These are phyloP conservation scores for Lantana camara DNA, from an alignment of 257 asterid species.

Conservation along the genomic window DNA sequence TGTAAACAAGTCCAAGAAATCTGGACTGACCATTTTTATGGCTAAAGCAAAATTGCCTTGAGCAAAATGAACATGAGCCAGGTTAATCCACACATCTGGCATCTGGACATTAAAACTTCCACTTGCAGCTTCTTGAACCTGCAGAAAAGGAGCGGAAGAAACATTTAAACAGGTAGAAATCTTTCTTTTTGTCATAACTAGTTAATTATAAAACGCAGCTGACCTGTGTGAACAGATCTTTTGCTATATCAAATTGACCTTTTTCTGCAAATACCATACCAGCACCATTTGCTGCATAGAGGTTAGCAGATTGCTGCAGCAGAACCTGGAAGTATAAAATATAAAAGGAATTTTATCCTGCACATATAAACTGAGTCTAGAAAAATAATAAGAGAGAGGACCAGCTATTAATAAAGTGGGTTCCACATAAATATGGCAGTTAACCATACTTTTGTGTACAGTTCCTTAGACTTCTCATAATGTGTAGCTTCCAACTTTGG, in stretches of 20 bases:
- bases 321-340: constrained; percentile 66
- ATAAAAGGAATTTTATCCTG: constrained; percentile 17
- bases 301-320: constrained; percentile 77
- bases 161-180: constrained; percentile 9
- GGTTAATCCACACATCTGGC: constrained; percentile 99
- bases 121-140: constrained; percentile 99
- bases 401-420: constrained; percentile 26
- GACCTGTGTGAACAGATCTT: constrained; percentile 96
- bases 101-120: constrained; percentile 83
- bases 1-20: constrained; percentile 30
- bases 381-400: neutral
- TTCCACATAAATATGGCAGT: constrained; percentile 25
- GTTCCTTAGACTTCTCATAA: constrained; percentile 97
- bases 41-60: constrained; percentile 95
- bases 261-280: constrained; percentile 96
- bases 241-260: constrained; percentile 95
- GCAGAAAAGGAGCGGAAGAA: constrained; percentile 19
- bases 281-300: constrained; percentile 99
- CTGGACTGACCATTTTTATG: constrained; percentile 81
- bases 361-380: constrained; percentile 1
- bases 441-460: constrained; percentile 77
- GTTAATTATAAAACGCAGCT: constrained; percentile 25
- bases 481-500: constrained; percentile 97
- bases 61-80: constrained; percentile 98
- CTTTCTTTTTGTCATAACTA: constrained; percentile 15